Evolutionary conservation across 805 yeast genomes (phyloP).

Genomic region (Lipomyces kockii): DNA sequence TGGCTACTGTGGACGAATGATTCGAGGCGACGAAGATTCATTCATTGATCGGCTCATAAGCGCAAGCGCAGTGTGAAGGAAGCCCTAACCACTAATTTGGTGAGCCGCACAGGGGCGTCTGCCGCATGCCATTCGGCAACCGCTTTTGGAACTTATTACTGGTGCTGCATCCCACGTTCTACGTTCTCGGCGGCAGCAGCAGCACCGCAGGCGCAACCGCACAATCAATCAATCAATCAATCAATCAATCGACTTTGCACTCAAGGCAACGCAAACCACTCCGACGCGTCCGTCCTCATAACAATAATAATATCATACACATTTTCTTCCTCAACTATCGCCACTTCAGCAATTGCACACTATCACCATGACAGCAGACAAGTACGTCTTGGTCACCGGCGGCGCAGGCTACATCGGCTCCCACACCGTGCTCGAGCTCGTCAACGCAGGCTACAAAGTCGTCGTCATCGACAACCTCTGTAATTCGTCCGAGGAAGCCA

Average conservation of each 20-base stretch:
- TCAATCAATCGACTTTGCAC: too few species aligned
- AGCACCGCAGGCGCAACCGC: too few species aligned
- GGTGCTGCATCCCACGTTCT: too few species aligned
- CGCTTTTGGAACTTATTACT: not conserved
- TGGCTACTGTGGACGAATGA: not conserved
- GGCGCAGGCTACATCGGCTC: slow-evolving; percentile 90
- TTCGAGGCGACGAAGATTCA: not conserved
- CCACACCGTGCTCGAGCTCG: slow-evolving; percentile 70
- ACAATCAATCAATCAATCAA: too few species aligned
- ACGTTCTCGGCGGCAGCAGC: too few species aligned
- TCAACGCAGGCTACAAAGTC: slow-evolving; percentile 66
- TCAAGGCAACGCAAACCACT: too few species aligned
- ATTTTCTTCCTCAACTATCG: not conserved
- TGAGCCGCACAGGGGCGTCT: slow-evolving; percentile 3
- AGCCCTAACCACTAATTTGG: not conserved
- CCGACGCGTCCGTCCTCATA: too few species aligned
- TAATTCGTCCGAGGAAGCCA: slow-evolving; percentile 69
- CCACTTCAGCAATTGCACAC: not conserved
- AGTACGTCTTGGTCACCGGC: slow-evolving; percentile 71
- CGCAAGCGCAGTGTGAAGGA: slow-evolving; percentile 11
- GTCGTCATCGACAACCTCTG: slow-evolving; percentile 73
- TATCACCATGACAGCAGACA: slow-evolving; percentile 26
- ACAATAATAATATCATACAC: too few species aligned
- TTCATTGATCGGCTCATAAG: not conserved
- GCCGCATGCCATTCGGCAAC: not conserved